phyloP scores from a whole-genome alignment of 805 yeast genomes.

The Isabelozyma pseudorhagii region DNA sequence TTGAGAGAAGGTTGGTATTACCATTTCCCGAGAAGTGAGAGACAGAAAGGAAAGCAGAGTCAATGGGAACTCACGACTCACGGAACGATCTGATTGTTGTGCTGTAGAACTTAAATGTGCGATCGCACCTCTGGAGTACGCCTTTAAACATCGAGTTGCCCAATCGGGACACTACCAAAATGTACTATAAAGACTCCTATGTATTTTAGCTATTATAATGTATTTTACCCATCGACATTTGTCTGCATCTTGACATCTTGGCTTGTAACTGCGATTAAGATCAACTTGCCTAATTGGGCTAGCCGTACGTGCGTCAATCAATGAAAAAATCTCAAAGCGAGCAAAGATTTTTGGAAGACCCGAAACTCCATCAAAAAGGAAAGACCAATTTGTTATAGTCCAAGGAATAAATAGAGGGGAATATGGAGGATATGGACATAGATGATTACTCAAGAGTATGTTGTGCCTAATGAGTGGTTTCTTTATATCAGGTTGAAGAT shows the following conservation, averaged over 20 bases:
- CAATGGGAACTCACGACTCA: neutral
- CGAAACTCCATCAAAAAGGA: neutral
- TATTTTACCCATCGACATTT: neutral
- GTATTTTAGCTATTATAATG: neutral
- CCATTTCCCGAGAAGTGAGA: conserved; percentile 53
- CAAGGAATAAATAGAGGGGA: conserved; percentile 1
- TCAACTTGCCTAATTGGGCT: neutral
- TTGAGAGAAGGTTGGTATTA: conserved; percentile 76
- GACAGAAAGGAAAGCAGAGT: conserved; percentile 12
- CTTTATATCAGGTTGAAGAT: neutral
- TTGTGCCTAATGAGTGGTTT: conserved; percentile 8
- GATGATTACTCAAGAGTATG: conserved; percentile 63
- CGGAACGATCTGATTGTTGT: conserved; percentile 10
- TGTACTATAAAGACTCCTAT: no score
- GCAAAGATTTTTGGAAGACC: neutral
- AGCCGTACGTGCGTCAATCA: neutral
- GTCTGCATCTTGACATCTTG: no score
- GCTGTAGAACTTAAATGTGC: conserved; percentile 2
- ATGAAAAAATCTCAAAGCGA: neutral
- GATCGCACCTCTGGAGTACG: neutral
- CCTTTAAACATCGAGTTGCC: neutral
- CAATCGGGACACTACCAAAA: no score
- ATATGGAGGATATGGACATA: conserved; percentile 61
- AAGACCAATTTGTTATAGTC: neutral
- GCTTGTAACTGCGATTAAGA: neutral